These are phyloP conservation scores for Baorangia bicolor DNA, from an alignment of 768 basidiomycete genomes.

Conservation along the genomic window DNA sequence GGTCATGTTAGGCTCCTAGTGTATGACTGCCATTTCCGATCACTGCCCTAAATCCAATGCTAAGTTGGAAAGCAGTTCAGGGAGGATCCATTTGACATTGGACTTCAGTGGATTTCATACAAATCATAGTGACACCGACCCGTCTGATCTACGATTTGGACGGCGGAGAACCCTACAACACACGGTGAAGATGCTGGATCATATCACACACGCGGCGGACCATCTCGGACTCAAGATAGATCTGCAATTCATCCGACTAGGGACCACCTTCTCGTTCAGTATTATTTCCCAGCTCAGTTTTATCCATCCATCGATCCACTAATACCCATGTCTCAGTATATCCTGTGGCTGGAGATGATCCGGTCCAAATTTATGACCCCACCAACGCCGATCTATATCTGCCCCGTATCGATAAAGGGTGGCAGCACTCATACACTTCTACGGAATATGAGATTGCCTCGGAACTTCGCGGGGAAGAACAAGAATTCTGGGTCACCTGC, in stretches of 20 bases:
- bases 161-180: background rate
- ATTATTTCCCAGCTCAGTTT: background rate
- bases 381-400: background rate
- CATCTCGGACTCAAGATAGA: background rate
- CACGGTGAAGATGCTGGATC: background rate
- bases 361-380: background rate
- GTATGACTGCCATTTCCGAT: background rate
- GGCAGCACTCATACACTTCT: background rate
- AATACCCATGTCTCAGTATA: background rate
- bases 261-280: background rate
- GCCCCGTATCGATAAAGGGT: background rate
- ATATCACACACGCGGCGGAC: background rate
- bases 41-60: background rate
- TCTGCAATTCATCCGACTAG: background rate
- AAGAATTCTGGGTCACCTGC: background rate
- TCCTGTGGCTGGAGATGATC: background rate
- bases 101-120: background rate
- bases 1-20: slow-evolving; percentile 10
- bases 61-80: background rate
- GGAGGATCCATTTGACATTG: background rate
- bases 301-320: background rate
- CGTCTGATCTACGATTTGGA: background rate
- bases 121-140: background rate
- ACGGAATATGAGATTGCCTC: background rate
- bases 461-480: background rate